These are phyloP conservation scores for Pleurotus eryngii DNA, from an alignment of 768 basidiomycete species.

Conservation along the genomic window DNA sequence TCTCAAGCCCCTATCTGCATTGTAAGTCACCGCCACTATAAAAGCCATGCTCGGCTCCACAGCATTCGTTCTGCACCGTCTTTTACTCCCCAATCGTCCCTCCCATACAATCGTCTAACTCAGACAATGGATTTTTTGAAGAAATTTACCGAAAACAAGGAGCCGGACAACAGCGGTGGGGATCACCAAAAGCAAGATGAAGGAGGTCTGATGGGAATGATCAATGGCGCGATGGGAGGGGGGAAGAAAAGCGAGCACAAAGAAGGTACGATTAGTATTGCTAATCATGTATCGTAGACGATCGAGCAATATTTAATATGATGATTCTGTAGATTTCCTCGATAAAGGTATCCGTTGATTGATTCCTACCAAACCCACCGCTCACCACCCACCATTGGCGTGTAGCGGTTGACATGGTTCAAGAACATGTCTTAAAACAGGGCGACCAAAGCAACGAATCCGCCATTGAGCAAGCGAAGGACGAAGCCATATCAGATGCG, in stretches of 20 bases:
- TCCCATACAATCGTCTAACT: too few species aligned
- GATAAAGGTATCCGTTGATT: conserved; percentile 27
- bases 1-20: too few species aligned
- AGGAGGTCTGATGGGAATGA: conserved; percentile 9
- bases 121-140: background rate
- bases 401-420: conserved; percentile 38
- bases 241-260: conserved; percentile 20
- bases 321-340: conserved; percentile 14
- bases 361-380: background rate
- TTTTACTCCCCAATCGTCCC: too few species aligned
- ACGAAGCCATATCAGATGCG: conserved; percentile 33
- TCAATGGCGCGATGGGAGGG: conserved; percentile 22
- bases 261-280: conserved; percentile 14
- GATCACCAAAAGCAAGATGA: conserved; percentile 1
- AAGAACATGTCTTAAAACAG: conserved; percentile 35
- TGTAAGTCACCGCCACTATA: too few species aligned
- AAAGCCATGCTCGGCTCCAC: too few species aligned
- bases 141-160: background rate
- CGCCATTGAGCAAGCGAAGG: conserved; percentile 37
- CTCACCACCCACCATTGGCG: background rate
- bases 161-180: background rate
- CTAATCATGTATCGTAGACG: background rate
- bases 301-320: background rate
- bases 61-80: too few species aligned
- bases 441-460: conserved; percentile 36